phyloP scores from a whole-genome alignment of 2,329 filamentous ascomycete species.

The Fusarium lyarnte region DNA sequence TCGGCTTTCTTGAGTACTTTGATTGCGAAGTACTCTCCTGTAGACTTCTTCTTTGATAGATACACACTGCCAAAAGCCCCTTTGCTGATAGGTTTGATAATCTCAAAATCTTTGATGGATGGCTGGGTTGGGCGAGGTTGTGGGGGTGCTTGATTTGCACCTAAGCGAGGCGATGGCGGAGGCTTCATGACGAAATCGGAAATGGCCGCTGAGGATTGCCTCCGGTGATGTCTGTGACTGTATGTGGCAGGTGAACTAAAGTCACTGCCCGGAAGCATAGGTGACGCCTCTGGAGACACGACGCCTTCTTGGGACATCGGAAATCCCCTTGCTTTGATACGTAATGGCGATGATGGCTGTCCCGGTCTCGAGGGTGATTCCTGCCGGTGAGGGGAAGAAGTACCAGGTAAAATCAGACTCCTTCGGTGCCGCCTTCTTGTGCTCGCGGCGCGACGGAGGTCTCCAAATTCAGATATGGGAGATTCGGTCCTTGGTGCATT shows the following conservation, averaged over 20 bases:
- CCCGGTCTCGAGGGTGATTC: conserved; percentile 85
- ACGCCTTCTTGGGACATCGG: conserved; percentile 70
- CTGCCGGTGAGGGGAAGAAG: conserved; percentile 83
- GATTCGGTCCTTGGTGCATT: conserved; percentile 81
- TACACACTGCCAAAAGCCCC: conserved; percentile 98
- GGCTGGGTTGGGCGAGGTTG: conserved; percentile 90
- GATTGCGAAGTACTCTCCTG: conserved; percentile 97
- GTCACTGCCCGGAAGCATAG: conserved; percentile 84
- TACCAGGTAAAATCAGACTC: conserved; percentile 83
- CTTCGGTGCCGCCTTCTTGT: conserved; percentile 85
- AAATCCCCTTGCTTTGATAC: conserved; percentile 81
- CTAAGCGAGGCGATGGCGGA: conserved; percentile 84
- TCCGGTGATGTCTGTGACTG: conserved; percentile 74
- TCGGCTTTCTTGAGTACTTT: conserved; percentile 99
- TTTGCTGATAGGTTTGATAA: conserved; percentile 99
- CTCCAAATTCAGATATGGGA: conserved; percentile 85
- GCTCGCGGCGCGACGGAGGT: conserved; percentile 78
- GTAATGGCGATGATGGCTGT: conserved; percentile 85
- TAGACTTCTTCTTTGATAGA: conserved; percentile 97
- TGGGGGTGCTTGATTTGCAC: conserved; percentile 77
- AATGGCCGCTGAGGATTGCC: conserved; percentile 90
- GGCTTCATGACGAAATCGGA: conserved; percentile 73
- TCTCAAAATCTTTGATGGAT: conserved; percentile 99
- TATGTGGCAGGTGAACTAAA: conserved; percentile 78
- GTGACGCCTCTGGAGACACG: conserved; percentile 88